phyloP scores from a whole-genome alignment of 208 protist genomes.

The Crithidia expoeki region DNA sequence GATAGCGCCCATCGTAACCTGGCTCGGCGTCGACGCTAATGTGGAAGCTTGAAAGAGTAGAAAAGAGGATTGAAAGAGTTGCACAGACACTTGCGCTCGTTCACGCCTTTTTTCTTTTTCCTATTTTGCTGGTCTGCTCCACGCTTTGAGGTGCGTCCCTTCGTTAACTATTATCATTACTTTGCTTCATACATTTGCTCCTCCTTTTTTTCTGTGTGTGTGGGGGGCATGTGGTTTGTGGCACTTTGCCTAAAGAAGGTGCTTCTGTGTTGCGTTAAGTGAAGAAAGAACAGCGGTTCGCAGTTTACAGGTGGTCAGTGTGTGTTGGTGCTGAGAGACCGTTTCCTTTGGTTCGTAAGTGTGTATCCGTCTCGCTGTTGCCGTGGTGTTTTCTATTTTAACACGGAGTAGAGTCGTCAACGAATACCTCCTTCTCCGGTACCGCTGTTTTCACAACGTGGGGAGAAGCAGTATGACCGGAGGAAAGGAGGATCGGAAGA shows the following conservation, averaged over 20 bases:
- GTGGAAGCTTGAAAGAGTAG: constrained; percentile 20
- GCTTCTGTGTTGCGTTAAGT: background rate
- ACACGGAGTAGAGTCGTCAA: no score
- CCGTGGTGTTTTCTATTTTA: no score
- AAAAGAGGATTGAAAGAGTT: constrained; percentile 2
- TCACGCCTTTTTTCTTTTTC: background rate
- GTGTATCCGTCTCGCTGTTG: no score
- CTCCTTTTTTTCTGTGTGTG: background rate
- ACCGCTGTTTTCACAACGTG: no score
- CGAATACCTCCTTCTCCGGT: no score
- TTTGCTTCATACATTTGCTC: background rate
- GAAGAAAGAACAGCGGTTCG: no score
- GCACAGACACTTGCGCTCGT: background rate
- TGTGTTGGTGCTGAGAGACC: no score
- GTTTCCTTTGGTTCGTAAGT: no score
- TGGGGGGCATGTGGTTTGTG: background rate
- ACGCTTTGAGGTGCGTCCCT: background rate
- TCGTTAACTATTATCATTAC: background rate
- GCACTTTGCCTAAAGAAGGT: no score
- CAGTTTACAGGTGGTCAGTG: no score
- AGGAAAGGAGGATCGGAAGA: no score
- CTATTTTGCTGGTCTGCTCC: background rate
- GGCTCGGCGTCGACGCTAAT: constrained; percentile 55
- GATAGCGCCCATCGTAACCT: constrained; percentile 53
- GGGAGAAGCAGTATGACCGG: no score